These are phyloP conservation scores for Cercospora citrullina DNA, from an alignment of 2,329 filamentous ascomycete species.

Conservation along the genomic window DNA sequence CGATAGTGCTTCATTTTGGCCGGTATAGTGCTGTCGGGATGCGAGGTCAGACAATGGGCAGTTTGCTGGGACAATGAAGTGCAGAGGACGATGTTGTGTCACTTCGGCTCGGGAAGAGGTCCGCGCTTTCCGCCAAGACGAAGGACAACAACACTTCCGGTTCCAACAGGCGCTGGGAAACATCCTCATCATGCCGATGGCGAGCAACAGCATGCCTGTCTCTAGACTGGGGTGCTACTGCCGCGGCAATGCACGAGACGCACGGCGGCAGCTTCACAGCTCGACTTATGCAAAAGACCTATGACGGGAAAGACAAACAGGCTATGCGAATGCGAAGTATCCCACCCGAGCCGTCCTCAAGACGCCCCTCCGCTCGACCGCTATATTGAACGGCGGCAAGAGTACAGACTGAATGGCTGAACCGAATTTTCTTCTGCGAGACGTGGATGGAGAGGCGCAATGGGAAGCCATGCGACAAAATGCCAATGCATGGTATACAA, in stretches of 20 bases:
- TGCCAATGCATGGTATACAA: background rate
- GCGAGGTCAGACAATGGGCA: background rate
- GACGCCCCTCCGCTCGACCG: background rate
- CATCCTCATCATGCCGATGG: background rate
- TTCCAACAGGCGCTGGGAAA: background rate
- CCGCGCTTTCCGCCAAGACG: background rate
- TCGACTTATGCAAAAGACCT: background rate
- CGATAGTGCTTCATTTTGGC: background rate
- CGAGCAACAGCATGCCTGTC: background rate
- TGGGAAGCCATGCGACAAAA: background rate
- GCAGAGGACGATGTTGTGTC: background rate
- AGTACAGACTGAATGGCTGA: background rate
- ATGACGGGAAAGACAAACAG: background rate
- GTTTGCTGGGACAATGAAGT: background rate
- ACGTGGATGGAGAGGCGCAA: background rate
- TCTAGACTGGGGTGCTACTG: background rate
- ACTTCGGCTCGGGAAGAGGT: background rate
- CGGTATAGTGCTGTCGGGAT: background rate
- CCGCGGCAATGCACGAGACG: background rate
- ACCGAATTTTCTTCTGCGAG: background rate
- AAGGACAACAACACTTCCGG: background rate
- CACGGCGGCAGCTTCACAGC: background rate
- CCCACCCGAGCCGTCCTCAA: background rate
- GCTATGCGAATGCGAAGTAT: background rate
- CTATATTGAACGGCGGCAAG: background rate